Conservation (phyloP, 495 filamentous ascomycete genomes). For the Cercophora sp. region DNA sequence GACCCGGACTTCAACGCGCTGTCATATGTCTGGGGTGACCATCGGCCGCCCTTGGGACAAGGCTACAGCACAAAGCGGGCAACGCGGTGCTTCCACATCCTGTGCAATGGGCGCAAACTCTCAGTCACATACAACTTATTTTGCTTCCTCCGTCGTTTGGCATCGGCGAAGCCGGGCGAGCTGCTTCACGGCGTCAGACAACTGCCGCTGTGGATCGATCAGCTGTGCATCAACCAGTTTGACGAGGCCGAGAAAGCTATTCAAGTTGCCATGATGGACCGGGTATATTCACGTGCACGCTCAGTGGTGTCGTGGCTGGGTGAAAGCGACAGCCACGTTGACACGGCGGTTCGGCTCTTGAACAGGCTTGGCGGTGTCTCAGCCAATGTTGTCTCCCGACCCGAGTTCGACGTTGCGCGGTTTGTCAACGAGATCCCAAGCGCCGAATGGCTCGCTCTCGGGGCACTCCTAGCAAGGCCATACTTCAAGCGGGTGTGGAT, state of each 20-base stretch:
- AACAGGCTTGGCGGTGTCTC: background rate
- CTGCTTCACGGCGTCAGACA: slow-evolving; percentile 5
- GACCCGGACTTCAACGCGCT: background rate
- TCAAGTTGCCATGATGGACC: background rate
- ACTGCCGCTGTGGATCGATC: slow-evolving; percentile 3
- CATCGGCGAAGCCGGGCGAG: background rate
- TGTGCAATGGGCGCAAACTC: background rate
- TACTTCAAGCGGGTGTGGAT: background rate
- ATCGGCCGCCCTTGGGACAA: background rate
- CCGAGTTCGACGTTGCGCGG: background rate
- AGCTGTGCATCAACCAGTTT: slow-evolving; percentile 6
- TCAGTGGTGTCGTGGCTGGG: background rate
- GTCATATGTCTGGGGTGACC: background rate
- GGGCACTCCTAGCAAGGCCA: background rate
- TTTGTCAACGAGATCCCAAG: background rate
- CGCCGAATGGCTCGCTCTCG: background rate
- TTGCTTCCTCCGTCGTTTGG: background rate
- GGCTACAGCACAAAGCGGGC: background rate
- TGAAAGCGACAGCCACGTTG: background rate
- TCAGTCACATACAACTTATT: background rate
- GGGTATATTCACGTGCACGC: background rate
- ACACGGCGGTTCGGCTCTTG: background rate
- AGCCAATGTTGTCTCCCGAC: background rate
- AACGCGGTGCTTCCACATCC: background rate
- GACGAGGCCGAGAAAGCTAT: slow-evolving; percentile 2